Evolutionary conservation across 331 rosid species (phyloP), one percentile per base, ranked within the genome.

Genomic region (Quercus phellos): DNA sequence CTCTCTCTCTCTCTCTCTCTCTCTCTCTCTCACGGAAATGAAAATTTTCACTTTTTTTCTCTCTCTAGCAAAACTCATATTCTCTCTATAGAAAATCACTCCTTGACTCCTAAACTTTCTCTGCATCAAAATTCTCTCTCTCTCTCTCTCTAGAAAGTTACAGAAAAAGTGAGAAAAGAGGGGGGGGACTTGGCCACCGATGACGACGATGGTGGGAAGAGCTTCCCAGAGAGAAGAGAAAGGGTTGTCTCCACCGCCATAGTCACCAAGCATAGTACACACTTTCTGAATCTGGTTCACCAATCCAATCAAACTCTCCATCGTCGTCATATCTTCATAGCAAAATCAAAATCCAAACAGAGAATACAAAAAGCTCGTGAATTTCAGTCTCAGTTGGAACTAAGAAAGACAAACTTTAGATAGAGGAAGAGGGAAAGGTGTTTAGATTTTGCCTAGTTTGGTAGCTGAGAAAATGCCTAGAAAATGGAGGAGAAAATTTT

Each of bases 261-360:
- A 91, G 86, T 93, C 98, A 1, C 97, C 98, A 51, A 93, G 98
- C 61, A 77, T 79, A 51, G 98, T 93, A 82, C 98, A 93, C 12
- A 93, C 97, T 54, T 91, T 83, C 86, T 93, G 98, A 27, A 93
- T 93, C 73, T 97, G 75, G 79, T 93, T 93, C 22, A 93, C 98
- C 85, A 93, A 74, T 0, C 97, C 96, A 51, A 93, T 93, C 90
- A 93, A 93, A 83, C 97, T 93, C 82, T 90, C 97, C 98, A 93
- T 93, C 18, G 89, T 87, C 75, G 93, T 43, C 98, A 91, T 68
- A 34, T 34, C 38, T 34, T 34, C 38, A 34, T 8, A 34, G 38
- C 38, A 34, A 5, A 0, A 5, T 24, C 26, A 34, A 34, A 34
- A 34, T 34, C 38, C 38, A 34, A 34, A 34, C 8, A 34, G 38